phyloP scores from a whole-genome alignment of 75 land plant genomes.

The Cunninghamia lanceolata region DNA sequence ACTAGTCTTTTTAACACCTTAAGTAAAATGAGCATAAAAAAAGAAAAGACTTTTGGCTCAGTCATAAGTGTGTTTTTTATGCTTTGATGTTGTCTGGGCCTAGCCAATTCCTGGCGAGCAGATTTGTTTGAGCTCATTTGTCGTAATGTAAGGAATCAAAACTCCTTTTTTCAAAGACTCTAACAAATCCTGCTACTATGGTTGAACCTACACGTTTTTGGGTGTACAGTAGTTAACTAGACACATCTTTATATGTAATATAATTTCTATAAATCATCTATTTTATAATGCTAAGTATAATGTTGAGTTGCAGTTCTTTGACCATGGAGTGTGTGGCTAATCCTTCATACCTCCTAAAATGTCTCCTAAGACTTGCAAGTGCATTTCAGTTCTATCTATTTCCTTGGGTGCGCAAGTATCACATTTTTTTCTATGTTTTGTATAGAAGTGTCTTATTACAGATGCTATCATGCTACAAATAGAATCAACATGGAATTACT shows the following conservation, averaged over 20 bases:
- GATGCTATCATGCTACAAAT: not conserved
- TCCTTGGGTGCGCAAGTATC: not conserved
- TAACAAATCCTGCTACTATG: not conserved
- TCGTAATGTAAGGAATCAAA: not conserved
- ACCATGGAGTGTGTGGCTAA: not conserved
- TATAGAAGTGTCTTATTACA: not conserved
- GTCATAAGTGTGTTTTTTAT: not conserved
- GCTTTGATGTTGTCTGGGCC: not conserved
- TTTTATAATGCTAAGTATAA: not conserved
- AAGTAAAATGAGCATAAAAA: not conserved
- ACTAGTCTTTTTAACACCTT: not conserved
- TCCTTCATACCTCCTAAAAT: not conserved
- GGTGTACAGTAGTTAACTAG: too few relatives aligned
- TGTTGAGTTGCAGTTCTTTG: not conserved
- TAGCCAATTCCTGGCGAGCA: not conserved
- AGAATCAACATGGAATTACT: not conserved
- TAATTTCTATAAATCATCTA: not conserved
- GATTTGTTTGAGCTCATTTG: not conserved
- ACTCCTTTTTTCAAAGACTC: not conserved
- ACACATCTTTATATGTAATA: too few relatives aligned
- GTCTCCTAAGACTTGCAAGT: not conserved
- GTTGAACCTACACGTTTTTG: not conserved
- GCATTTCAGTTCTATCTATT: not conserved
- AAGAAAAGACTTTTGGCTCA: not conserved
- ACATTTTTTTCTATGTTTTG: not conserved